Evolutionary conservation across 768 basidiomycete species (phyloP), one percentile per base, ranked within the genome.

Genomic region (Ramaria sp.): DNA sequence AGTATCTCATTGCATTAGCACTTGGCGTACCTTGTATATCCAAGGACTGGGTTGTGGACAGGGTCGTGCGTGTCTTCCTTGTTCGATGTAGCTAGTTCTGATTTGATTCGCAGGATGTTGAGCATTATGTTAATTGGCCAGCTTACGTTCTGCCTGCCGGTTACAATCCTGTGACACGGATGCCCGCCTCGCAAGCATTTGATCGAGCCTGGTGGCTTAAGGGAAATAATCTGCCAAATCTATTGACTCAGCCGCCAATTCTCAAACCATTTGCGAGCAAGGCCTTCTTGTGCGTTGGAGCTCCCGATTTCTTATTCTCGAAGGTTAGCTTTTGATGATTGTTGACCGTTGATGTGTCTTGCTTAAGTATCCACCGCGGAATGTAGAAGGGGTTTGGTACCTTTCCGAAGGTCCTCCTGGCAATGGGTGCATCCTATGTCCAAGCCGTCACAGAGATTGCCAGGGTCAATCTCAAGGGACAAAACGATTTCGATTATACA

Each of bases 21-120:
- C 72, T 92, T 41, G 92, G 92, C 11, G 82, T 96, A 52, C 93
- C 93, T 3, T 92, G 89, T 61, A 63, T 96, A 24, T 77, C 76
- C 1, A 66, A 75, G 5, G 69, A 74, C 11, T 92, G 83, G 79
- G 65, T 86, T 4, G 17, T 57, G 27, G 31, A 60, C 72, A 34
- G 68, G 73, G 24, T 72, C 11, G 64, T 74, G 17, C 59, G 48
- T 48, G 52, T 53, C 38, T 42, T 55, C 7, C 7, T 59, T 34
- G 30, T 3, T n/a, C 43, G 34, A 4, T n/a, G 41, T 9, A 49
- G n/a, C 39, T 11, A 27, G 22, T 54, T 12, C 30, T 12, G 57
- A 24, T 45, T 55, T 15, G 46, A 51, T 24, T 15, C 15, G 12
- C 15, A 55, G 46, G 19, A 27, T 27, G 33, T n/a, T 10, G 42